Evolutionary conservation across 2,329 filamentous ascomycete species (phyloP).

Genomic region (Microcyclosporella mali): DNA sequence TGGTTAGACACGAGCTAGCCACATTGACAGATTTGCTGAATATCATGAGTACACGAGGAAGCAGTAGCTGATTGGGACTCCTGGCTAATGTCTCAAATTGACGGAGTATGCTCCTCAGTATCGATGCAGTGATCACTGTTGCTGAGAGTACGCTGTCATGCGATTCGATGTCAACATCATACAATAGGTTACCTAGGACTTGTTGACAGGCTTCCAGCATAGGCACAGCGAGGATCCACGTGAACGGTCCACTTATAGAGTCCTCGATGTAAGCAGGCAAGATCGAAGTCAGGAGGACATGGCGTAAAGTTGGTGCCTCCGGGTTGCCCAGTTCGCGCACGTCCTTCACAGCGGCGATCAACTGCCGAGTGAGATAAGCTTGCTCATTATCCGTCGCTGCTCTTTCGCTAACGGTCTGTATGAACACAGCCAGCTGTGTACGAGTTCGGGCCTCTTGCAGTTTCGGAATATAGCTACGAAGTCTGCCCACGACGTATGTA

Average conservation of each 20-base stretch:
- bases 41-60: conserved; percentile 13
- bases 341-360: conserved; percentile 45
- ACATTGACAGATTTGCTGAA: conserved; percentile 13
- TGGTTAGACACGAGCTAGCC: conserved; percentile 9
- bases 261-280: conserved; percentile 53
- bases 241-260: conserved; percentile 40
- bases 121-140: conserved; percentile 8
- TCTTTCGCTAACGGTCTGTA: conserved; percentile 54
- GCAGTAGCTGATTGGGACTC: conserved; percentile 8
- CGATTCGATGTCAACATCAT: conserved; percentile 41
- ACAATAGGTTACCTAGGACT: conserved; percentile 41
- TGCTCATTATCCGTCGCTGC: conserved; percentile 55
- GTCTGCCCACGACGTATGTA: conserved; percentile 55
- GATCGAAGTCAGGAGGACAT: conserved; percentile 48
- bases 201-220: conserved; percentile 44
- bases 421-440: conserved; percentile 52
- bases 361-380: conserved; percentile 49
- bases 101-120: conserved; percentile 15
- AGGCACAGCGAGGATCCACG: conserved; percentile 49
- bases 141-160: conserved; percentile 29
- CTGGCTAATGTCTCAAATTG: conserved; percentile 8
- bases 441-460: conserved; percentile 42
- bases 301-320: conserved; percentile 40
- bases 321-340: conserved; percentile 36
- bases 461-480: conserved; percentile 54